phyloP scores from a whole-genome alignment of 495 filamentous ascomycete genomes.

The Hypoxylon fragiforme region DNA sequence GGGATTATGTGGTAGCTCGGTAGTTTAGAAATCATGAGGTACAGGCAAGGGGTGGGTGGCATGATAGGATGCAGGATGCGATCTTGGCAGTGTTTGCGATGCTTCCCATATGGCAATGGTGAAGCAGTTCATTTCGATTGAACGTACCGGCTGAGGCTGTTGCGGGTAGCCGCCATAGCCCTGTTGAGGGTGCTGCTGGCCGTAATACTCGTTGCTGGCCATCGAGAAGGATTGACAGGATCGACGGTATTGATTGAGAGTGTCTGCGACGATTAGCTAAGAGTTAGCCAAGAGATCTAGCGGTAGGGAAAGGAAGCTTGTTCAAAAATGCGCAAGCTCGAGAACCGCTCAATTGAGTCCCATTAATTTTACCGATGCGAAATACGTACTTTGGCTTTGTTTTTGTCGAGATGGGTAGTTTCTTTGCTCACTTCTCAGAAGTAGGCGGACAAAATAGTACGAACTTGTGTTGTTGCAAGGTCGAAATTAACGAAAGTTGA shows the following conservation, averaged over 20 bases:
- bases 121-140: conserved; percentile 12
- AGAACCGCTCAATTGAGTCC: background rate
- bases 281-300: conserved; percentile 18
- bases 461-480: background rate
- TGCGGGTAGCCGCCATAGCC: conserved; percentile 47
- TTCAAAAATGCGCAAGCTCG: conserved; percentile 1
- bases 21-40: conserved; percentile 7
- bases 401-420: background rate
- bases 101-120: conserved; percentile 14
- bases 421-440: background rate
- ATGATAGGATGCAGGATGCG: no score
- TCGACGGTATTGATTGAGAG: conserved; percentile 1
- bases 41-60: conserved; percentile 1
- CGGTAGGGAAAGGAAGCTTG: conserved; percentile 1
- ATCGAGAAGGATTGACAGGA: conserved; percentile 37
- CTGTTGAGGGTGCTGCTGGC: conserved; percentile 41
- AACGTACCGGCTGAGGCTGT: conserved; percentile 42
- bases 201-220: conserved; percentile 54
- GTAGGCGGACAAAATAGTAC: background rate
- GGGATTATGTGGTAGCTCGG: conserved; percentile 13
- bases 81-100: conserved; percentile 29
- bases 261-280: conserved; percentile 17
- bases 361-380: background rate
- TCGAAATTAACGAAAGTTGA: background rate
- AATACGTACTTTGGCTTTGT: conserved; percentile 8